Conservation (phyloP, 192 early-diverging fungal species). For the Rhizophlyctis rosea region DNA sequence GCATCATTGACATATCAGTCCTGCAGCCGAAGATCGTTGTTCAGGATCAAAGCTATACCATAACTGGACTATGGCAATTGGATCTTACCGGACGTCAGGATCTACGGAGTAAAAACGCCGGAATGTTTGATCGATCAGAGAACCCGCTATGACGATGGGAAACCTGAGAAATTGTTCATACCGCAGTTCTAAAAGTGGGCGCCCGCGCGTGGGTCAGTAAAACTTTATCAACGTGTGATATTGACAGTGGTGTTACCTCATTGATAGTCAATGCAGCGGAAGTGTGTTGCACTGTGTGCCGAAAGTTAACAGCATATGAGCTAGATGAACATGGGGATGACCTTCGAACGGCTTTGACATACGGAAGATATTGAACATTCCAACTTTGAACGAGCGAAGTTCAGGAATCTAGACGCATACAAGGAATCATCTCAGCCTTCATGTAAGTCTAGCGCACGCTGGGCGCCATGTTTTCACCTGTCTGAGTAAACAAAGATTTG, state of each 20-base stretch:
- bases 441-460: too few species aligned
- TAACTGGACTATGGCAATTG: neutral
- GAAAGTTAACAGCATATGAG: neutral
- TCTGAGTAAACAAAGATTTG: too few species aligned
- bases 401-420: conserved; percentile 66
- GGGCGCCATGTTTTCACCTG: too few species aligned
- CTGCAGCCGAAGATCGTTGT: conserved; percentile 54
- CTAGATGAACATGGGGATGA: neutral
- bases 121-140: too few species aligned
- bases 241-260: too few species aligned
- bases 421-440: too few species aligned
- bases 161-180: too few species aligned
- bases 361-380: conserved; percentile 84
- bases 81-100: conserved; percentile 8
- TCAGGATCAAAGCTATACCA: neutral
- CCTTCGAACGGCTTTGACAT: conserved; percentile 20
- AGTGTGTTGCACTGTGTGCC: conserved; percentile 70
- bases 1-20: conserved; percentile 80
- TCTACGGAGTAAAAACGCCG: neutral
- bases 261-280: conserved; percentile 86
- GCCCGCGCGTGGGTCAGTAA: too few species aligned
- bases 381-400: conserved; percentile 62
- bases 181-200: too few species aligned
- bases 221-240: too few species aligned
- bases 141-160: conserved; percentile 15